Evolutionary conservation across 2,329 filamentous ascomycete species (phyloP), one percentile per base, ranked within the genome.

Genomic region (Ceratocystiopsis minuta): DNA sequence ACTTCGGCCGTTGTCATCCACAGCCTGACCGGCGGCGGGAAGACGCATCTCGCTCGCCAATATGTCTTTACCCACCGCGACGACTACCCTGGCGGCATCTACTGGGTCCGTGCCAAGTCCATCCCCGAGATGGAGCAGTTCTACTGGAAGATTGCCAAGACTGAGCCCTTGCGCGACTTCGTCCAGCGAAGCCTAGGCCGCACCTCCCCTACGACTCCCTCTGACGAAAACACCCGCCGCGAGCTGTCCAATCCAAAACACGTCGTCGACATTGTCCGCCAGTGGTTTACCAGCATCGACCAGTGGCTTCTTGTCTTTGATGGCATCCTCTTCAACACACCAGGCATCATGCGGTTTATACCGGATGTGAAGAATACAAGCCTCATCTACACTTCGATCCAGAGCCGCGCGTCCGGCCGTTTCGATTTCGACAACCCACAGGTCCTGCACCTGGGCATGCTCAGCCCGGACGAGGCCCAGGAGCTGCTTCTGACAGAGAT

Each of bases 301-400:
- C 65, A 72, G 9, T 83, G 78, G 78, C 60, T 83, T 2, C 55
- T 83, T 24, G 64, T 82, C 2, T 67, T 82, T 34, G 78, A 83
- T 48, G 78, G 76, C 1, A 65, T 81, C 20, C 69, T 67, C 34
- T 78, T 80, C 45, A 69, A 73, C 39, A 61, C 65, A 7, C 65
- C 72, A 3, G 64, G 65, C 2, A 65, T 81, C 18, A 60, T 64
- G 38, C 60, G 67, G 34, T 79, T 77, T 46, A 70, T 83, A n/a
- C 78, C 78, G 0, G 75, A 77, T 49, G 67, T 66, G 24, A 66
- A 61, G 45, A 67, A 72, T 43, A 78, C 73, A 14, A 74, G 71
- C 50, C 66, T 82, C 38, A 77, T 83, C 20, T 79, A 78, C 50
- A 81, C 78, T 0, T 80, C 76, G 0, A 70, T 78, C 0, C 74